Evolutionary conservation across 306 rosid genomes (phyloP), one percentile per base, ranked within the genome.

Genomic region (Alnus rubra): DNA sequence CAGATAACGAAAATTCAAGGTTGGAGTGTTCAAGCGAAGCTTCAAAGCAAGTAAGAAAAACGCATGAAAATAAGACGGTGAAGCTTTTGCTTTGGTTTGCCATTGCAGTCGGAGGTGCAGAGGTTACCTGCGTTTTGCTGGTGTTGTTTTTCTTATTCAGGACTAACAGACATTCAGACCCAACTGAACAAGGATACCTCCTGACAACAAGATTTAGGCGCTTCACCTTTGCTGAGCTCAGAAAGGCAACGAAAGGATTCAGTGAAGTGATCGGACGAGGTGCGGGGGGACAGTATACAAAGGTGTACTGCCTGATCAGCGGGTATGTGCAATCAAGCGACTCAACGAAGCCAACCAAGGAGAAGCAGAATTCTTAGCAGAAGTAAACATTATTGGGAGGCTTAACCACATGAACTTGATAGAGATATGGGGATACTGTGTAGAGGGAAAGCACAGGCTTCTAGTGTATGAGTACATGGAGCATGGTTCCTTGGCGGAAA

Each of bases 371-470:
- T 85, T 85, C 75, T 79, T 82, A 1, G 82, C 82, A 0, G 86
- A 85, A 79, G 84, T 62, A 10, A 79, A 72, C 75, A 78, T 71
- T 35, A 73, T 82, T 18, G 82, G 86, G 60, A 79, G 52, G 70
- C 76, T 82, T 11, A 82, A 85, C 48, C 88, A 79, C 51, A 85
- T 82, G 80, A 63, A 82, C 79, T 76, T 85, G 70, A 85, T 82
- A 49, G 84, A 82, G 35, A 79, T 79, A 77, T 82, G 86, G 86
- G 88, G 88, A 7, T 82, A 79, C 15, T 85, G 86, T 48, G 74
- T 73, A 0, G 86, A 82, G 70, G 67, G 84, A 76, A 85, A 65
- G 50, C 88, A 75, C 47, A 79, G 78, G 74, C 79, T 82, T 50
- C 58, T 82, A 50, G 88, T 85, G 15, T 82, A 82, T 9, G 83